Evolutionary conservation across 129 eudicot species (phyloP).

Genomic region (Solidago caesia): DNA sequence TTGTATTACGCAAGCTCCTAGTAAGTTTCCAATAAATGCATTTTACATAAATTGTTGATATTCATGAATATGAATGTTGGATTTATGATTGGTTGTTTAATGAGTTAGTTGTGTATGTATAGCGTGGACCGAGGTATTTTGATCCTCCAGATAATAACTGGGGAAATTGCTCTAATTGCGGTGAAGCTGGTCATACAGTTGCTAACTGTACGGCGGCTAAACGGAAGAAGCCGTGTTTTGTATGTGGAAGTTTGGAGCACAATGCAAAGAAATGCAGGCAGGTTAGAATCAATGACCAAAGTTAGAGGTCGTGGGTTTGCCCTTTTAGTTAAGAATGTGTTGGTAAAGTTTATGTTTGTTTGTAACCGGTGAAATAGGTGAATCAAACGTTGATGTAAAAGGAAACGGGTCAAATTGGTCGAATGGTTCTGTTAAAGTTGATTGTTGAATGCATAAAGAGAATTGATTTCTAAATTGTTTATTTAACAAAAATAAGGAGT

Average conservation of each 20-base stretch:
- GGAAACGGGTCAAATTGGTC: too few relatives aligned
- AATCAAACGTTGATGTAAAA: too few relatives aligned
- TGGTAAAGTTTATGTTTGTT: too few relatives aligned
- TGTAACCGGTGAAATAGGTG: too few relatives aligned
- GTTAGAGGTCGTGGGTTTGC: neutral
- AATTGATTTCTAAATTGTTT: too few relatives aligned
- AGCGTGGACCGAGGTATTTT: conserved; percentile 93
- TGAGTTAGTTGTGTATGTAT: conserved; percentile 39
- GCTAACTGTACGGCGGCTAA: conserved; percentile 56
- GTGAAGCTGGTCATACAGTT: conserved; percentile 67
- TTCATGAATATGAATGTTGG: conserved; percentile 9
- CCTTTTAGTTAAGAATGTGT: too few relatives aligned
- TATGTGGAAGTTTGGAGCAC: conserved; percentile 88
- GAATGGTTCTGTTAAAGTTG: too few relatives aligned
- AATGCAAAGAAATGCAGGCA: conserved; percentile 63
- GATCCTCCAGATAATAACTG: conserved; percentile 76
- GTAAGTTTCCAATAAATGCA: conserved; percentile 61
- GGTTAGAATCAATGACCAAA: conserved; percentile 38
- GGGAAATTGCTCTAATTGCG: conserved; percentile 85
- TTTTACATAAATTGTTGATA: neutral
- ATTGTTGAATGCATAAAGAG: too few relatives aligned
- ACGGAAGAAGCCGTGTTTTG: conserved; percentile 81
- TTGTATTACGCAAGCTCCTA: conserved; percentile 69
- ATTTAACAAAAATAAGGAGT: too few relatives aligned
- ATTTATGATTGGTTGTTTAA: conserved; percentile 15